Evolutionary conservation across 441 rosid species (phyloP).

Genomic region (Arabidopsis hybrid): DNA sequence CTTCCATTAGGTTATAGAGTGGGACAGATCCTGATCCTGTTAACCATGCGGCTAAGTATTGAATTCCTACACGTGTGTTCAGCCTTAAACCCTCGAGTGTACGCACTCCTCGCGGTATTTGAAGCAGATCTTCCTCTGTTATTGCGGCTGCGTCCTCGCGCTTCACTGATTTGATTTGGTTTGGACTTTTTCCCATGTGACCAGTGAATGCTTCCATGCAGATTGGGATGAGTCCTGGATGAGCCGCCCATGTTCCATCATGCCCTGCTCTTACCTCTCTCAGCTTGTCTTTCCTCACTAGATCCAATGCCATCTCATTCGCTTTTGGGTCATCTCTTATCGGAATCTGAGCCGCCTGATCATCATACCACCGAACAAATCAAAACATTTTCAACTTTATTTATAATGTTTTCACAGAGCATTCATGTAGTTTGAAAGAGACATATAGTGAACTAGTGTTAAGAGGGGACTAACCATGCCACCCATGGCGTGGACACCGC

Average conservation of each 20-base stretch:
- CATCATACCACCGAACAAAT: conserved; percentile 6
- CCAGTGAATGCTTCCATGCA: conserved; percentile 74
- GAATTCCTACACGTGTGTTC: conserved; percentile 91
- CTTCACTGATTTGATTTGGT: conserved; percentile 71
- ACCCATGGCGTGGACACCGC: conserved; percentile 96
- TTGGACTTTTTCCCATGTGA: conserved; percentile 67
- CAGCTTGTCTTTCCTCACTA: conserved; percentile 84
- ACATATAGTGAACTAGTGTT: neutral
- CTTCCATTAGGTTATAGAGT: conserved; percentile 96
- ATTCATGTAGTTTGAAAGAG: too few species aligned
- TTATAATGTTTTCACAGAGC: too few species aligned
- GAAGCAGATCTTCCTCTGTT: conserved; percentile 83
- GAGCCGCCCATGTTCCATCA: conserved; percentile 99
- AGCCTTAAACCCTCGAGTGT: conserved; percentile 86
- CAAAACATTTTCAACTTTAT: neutral
- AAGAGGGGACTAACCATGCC: conserved; percentile 69
- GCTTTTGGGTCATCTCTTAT: conserved; percentile 80
- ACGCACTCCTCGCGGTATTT: conserved; percentile 77
- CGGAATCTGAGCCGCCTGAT: conserved; percentile 96
- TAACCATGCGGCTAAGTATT: conserved; percentile 88
- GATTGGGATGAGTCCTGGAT: conserved; percentile 82
- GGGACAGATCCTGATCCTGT: conserved; percentile 92
- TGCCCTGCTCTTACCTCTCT: conserved; percentile 90
- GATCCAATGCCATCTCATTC: conserved; percentile 81
- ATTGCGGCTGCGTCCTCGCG: conserved; percentile 67